A percentile compares a stretch with the other conserved stretches of the same genome.
Conservation (phyloP, 345 rosid genomes). For the Moringa oleifera region DNA sequence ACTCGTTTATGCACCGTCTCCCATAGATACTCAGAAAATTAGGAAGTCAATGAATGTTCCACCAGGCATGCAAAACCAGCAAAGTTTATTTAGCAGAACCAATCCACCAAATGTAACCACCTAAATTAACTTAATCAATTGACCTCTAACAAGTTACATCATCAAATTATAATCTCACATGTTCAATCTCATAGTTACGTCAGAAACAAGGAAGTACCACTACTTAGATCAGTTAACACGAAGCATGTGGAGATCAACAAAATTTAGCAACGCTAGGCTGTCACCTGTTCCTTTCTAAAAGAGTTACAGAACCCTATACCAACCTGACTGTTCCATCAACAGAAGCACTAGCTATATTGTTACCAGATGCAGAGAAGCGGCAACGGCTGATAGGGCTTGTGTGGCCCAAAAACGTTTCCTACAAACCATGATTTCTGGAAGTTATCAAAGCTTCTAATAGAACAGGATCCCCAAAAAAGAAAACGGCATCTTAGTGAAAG, state of each 20-base stretch:
- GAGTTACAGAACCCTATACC: background rate
- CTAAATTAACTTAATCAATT: no score
- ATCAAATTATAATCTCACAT: background rate
- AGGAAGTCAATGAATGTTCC: background rate
- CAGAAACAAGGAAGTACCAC: background rate
- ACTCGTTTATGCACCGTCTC: background rate
- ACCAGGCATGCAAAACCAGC: background rate
- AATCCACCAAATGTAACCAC: background rate
- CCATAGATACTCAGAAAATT: background rate
- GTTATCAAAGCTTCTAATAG: background rate
- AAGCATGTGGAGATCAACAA: background rate
- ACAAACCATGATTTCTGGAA: constrained; percentile 8
- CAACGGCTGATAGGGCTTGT: constrained; percentile 65
- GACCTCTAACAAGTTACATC: background rate
- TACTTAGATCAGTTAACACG: background rate
- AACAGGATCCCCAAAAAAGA: constrained; percentile 1
- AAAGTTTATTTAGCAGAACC: background rate
- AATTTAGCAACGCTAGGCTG: background rate
- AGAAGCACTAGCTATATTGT: constrained; percentile 75
- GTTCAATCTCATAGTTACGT: background rate
- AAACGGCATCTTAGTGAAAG: background rate
- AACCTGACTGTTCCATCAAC: constrained; percentile 77
- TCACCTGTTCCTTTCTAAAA: background rate
- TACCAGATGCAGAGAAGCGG: constrained; percentile 72
- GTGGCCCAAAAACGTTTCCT: constrained; percentile 77